These are phyloP conservation scores for Pythium scleroteichum DNA, from an alignment of 352 stramenopile species.

Conservation along the genomic window DNA sequence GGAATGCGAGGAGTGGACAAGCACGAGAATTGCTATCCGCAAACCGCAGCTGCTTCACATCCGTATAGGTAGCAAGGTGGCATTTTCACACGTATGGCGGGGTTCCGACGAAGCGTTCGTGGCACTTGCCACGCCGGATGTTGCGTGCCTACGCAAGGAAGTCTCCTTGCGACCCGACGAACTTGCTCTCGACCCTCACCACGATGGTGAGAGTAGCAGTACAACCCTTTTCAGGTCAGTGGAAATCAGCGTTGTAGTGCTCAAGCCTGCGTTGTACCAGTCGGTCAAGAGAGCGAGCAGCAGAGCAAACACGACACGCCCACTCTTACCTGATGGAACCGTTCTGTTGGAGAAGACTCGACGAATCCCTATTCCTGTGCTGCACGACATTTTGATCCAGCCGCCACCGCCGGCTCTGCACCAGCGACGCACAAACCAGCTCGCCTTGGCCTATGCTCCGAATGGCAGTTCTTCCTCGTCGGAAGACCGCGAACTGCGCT, in stretches of 20 bases:
- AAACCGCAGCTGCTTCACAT: conserved; percentile 10
- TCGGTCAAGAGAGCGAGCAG: conserved; percentile 3
- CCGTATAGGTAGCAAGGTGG: conserved; percentile 9
- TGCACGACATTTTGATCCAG: conserved; percentile 19
- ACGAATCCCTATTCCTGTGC: conserved; percentile 30
- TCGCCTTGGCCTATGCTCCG: conserved; percentile 22
- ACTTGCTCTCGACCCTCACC: conserved; percentile 4
- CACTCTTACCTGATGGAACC: conserved; percentile 1
- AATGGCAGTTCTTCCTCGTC: background rate
- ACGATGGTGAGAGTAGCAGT: background rate
- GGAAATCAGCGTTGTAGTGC: conserved; percentile 13
- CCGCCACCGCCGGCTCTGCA: conserved; percentile 21
- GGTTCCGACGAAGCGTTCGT: background rate
- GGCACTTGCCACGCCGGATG: background rate
- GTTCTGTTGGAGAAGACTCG: conserved; percentile 25
- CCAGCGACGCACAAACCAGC: conserved; percentile 25
- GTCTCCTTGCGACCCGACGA: conserved; percentile 2
- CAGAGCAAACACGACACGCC: background rate
- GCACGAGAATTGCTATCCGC: conserved; percentile 6
- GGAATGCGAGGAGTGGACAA: background rate
- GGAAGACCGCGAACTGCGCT: background rate
- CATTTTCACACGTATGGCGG: conserved; percentile 20
- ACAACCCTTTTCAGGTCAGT: conserved; percentile 12
- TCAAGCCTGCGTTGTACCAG: conserved; percentile 22
- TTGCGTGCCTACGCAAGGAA: conserved; percentile 12